A percentile compares a stretch with the other conserved stretches of the same genome.
These are phyloP conservation scores for Centrapalus pauciflorus DNA, from an alignment of 129 eudicot species.

Conservation along the genomic window DNA sequence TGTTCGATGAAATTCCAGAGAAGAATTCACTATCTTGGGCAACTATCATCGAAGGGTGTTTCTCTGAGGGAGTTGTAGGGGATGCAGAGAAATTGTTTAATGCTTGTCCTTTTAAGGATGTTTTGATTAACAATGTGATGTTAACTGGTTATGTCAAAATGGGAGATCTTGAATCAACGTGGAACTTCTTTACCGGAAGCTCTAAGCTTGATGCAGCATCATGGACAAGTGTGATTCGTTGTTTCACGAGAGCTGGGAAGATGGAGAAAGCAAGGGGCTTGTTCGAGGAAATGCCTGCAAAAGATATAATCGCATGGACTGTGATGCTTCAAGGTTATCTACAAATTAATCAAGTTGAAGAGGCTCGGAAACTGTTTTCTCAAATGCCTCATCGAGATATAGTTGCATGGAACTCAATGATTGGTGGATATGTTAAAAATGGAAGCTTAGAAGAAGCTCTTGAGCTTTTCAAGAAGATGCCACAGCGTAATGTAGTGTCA, in stretches of 20 bases:
- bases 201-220: conserved; percentile 53
- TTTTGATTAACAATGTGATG: conserved; percentile 42
- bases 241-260: conserved; percentile 33
- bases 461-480: conserved; percentile 52
- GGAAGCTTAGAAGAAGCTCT: conserved; percentile 38
- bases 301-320: conserved; percentile 48
- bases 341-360: conserved; percentile 26
- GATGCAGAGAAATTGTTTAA: conserved; percentile 46
- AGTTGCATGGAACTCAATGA: conserved; percentile 72
- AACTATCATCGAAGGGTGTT: conserved; percentile 54
- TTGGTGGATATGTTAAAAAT: conserved; percentile 44
- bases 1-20: conserved; percentile 47
- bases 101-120: conserved; percentile 30
- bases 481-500: conserved; percentile 48
- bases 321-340: conserved; percentile 44
- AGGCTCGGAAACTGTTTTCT: conserved; percentile 36
- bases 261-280: conserved; percentile 36
- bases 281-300: conserved; percentile 42
- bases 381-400: conserved; percentile 43
- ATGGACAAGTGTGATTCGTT: conserved; percentile 55
- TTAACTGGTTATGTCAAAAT: conserved; percentile 53
- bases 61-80: conserved; percentile 26
- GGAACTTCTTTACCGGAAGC: conserved; percentile 43
- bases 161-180: conserved; percentile 36
- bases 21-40: conserved; percentile 48